phyloP scores from a whole-genome alignment of 2,329 filamentous ascomycete species.

The Sclerotinia nivalis region DNA sequence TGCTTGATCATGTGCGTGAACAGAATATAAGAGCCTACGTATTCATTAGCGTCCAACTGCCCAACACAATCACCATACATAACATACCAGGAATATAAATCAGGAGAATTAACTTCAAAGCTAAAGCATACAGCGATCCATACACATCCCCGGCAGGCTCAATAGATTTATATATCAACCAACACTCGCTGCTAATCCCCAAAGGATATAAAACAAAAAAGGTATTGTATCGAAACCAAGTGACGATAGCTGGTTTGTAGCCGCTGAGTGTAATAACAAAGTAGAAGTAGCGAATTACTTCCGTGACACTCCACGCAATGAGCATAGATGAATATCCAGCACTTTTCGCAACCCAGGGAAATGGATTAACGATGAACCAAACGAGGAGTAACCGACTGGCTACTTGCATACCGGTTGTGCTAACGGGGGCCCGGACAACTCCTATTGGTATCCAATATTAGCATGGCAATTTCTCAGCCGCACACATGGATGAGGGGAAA shows the following conservation, averaged over 20 bases:
- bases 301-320: conserved; percentile 83
- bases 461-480: conserved; percentile 3
- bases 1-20: conserved; percentile 96
- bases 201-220: conserved; percentile 93
- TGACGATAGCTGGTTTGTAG: conserved; percentile 63
- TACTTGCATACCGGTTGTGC: conserved; percentile 90
- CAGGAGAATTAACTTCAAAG: conserved; percentile 64
- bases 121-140: conserved; percentile 53
- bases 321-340: conserved; percentile 76
- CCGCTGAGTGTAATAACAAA: conserved; percentile 74
- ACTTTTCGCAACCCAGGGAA: conserved; percentile 64
- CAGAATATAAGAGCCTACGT: conserved; percentile 66
- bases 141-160: conserved; percentile 56
- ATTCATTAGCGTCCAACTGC: conserved; percentile 28
- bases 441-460: conserved; percentile 50
- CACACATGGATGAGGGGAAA: neutral
- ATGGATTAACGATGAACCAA: conserved; percentile 77
- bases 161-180: conserved; percentile 72
- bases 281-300: conserved; percentile 90
- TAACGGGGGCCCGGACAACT: conserved; percentile 79
- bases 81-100: conserved; percentile 78
- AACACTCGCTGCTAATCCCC: conserved; percentile 85
- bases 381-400: conserved; percentile 83
- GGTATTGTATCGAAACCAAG: conserved; percentile 86
- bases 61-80: neutral